Evolutionary conservation across 2,329 filamentous ascomycete species (phyloP).

Genomic region (Chaetomiaceae sp.): DNA sequence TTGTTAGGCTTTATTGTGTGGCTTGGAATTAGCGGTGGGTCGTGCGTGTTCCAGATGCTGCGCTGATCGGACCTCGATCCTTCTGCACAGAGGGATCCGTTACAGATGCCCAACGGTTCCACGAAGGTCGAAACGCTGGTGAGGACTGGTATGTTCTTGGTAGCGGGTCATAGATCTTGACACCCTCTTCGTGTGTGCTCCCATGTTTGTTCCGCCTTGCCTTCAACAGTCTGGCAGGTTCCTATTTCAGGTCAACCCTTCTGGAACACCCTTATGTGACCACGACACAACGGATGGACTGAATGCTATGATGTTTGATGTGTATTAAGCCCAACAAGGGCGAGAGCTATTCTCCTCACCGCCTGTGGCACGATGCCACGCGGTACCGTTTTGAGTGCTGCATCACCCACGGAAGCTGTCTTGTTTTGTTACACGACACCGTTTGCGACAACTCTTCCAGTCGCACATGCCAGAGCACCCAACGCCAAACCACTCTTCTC

Average conservation of each 20-base stretch:
- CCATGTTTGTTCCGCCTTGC: too few species aligned
- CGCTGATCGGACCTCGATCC: neutral
- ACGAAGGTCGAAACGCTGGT: neutral
- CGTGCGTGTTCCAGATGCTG: conserved; percentile 2
- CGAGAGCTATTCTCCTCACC: neutral
- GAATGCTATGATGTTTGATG: neutral
- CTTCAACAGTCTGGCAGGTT: too few species aligned
- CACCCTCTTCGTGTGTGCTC: too few species aligned
- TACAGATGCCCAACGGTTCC: too few species aligned
- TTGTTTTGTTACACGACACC: too few species aligned
- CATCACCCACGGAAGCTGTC: conserved; percentile 1
- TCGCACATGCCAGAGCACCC: conserved; percentile 2
- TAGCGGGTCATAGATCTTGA: too few species aligned
- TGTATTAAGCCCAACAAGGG: neutral
- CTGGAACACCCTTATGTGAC: too few species aligned
- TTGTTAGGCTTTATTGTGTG: conserved; percentile 3
- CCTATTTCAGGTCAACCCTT: too few species aligned
- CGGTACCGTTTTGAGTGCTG: conserved; percentile 6
- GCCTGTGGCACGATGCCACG: conserved; percentile 2
- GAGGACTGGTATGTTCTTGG: neutral
- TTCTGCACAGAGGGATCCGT: neutral
- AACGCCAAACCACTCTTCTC: conserved; percentile 7
- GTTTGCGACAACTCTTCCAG: neutral
- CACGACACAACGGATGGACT: neutral
- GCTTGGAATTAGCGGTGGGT: conserved; percentile 3